Evolutionary conservation across 1,284 basidiomycete species (phyloP).

Genomic region (Leccinum pallidistipes): DNA sequence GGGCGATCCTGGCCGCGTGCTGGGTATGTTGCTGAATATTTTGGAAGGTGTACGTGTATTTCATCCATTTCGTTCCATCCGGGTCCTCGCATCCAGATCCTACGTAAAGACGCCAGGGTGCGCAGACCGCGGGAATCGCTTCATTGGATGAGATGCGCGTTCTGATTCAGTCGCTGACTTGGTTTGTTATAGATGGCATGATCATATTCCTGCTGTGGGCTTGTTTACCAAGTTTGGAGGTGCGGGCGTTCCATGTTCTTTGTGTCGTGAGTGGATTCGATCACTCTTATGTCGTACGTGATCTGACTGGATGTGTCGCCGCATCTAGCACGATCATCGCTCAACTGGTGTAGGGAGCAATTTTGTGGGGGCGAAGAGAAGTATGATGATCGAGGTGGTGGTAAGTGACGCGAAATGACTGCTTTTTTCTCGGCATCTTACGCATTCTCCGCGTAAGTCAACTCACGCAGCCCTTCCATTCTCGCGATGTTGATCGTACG

Average conservation of each 20-base stretch:
- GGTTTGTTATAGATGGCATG: slow-evolving; percentile 61
- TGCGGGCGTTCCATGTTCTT: slow-evolving; percentile 97
- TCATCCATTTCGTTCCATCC: slow-evolving; percentile 2
- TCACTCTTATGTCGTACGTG: background rate
- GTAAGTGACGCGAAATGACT: slow-evolving; percentile 44
- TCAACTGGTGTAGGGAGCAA: slow-evolving; percentile 90
- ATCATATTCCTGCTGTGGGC: slow-evolving; percentile 88
- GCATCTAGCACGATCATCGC: slow-evolving; percentile 53
- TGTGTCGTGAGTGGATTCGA: slow-evolving; percentile 56
- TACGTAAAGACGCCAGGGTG: slow-evolving; percentile 10
- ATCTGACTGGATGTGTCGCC: background rate
- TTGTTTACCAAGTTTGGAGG: slow-evolving; percentile 84
- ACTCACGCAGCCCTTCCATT: slow-evolving; percentile 77
- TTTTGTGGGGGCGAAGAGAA: slow-evolving; percentile 84
- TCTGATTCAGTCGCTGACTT: slow-evolving; percentile 11
- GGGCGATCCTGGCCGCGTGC: slow-evolving; percentile 75
- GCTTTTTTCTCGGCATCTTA: background rate
- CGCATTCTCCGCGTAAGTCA: background rate
- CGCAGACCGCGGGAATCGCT: slow-evolving; percentile 1
- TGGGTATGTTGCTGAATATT: slow-evolving; percentile 89
- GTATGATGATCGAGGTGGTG: slow-evolving; percentile 98
- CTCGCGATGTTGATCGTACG: slow-evolving; percentile 77
- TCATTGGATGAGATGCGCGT: background rate
- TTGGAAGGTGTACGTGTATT: slow-evolving; percentile 83
- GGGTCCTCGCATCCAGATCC: background rate